Percentiles rank a stretch among this genome's conserved stretches.
phyloP scores from a whole-genome alignment of 2,329 filamentous ascomycete species.

The Cladosporium sp. region DNA sequence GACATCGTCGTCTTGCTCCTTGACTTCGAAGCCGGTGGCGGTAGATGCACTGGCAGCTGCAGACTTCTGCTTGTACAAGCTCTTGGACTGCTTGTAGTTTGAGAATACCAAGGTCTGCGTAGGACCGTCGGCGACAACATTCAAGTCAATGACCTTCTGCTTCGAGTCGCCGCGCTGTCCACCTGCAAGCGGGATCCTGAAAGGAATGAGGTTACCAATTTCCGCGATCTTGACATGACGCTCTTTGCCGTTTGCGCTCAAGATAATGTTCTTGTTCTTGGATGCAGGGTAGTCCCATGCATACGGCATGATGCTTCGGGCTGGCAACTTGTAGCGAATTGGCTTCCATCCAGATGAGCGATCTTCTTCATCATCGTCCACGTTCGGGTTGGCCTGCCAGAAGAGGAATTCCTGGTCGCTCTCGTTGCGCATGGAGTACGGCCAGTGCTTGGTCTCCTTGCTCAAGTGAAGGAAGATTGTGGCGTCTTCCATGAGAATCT shows the following conservation, averaged over 20 bases:
- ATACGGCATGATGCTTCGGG: constrained; percentile 98
- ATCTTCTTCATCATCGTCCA: constrained; percentile 90
- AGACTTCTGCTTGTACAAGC: constrained; percentile 75
- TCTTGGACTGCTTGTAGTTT: constrained; percentile 91
- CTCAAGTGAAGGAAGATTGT: constrained; percentile 92
- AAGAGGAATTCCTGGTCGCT: constrained; percentile 97
- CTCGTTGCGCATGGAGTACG: constrained; percentile 97
- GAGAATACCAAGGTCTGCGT: constrained; percentile 93
- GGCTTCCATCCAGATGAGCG: constrained; percentile 82
- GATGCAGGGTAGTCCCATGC: constrained; percentile 98
- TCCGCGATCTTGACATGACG: constrained; percentile 92
- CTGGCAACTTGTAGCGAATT: constrained; percentile 86
- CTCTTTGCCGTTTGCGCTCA: constrained; percentile 77
- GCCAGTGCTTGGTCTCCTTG: constrained; percentile 92
- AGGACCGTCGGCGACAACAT: constrained; percentile 91
- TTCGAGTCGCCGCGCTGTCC: constrained; percentile 55
- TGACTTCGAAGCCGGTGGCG: constrained; percentile 83
- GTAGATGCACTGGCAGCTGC: constrained; percentile 59
- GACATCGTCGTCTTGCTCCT: constrained; percentile 82
- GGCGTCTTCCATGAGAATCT: constrained; percentile 87
- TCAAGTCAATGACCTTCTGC: constrained; percentile 92
- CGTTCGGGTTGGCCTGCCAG: constrained; percentile 88
- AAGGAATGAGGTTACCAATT: constrained; percentile 92
- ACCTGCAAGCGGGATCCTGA: constrained; percentile 74
- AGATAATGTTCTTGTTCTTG: constrained; percentile 91